Conservation (phyloP, 768 basidiomycete genomes). For the Termitomyces sp. region DNA sequence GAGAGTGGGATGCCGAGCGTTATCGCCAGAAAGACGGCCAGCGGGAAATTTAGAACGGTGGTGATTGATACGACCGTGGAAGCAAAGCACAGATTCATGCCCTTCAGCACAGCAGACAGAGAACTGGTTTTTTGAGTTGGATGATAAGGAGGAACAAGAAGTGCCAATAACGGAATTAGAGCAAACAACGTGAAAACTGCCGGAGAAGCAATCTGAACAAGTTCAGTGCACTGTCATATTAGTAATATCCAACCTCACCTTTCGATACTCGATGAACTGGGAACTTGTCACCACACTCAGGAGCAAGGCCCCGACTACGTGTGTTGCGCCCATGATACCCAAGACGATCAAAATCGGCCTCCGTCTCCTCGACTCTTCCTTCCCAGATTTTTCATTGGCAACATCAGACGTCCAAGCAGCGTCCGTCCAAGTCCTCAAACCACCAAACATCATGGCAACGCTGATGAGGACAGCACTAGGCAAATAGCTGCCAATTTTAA, state of each 20-base stretch:
- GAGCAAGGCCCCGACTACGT: conserved; percentile 44
- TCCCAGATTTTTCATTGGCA: conserved; percentile 12
- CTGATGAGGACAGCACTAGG: conserved; percentile 85
- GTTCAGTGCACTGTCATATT: background rate
- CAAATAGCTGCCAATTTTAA: conserved; percentile 88
- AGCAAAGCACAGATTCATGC: conserved; percentile 75
- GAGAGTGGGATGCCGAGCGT: conserved; percentile 64
- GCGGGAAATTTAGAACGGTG: conserved; percentile 89
- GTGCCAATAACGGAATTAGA: conserved; percentile 25
- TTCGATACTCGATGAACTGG: conserved; percentile 34
- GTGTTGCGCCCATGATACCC: conserved; percentile 49
- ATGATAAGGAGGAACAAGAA: conserved; percentile 21
- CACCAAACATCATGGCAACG: conserved; percentile 80
- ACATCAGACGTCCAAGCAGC: conserved; percentile 46
- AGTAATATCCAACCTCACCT: conserved; percentile 27
- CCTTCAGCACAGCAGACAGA: conserved; percentile 50
- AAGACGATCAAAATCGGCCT: conserved; percentile 53
- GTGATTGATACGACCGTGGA: conserved; percentile 83
- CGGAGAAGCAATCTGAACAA: conserved; percentile 17
- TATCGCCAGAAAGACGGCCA: conserved; percentile 68
- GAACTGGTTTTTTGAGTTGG: conserved; percentile 27
- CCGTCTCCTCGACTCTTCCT: conserved; percentile 39
- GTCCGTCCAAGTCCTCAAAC: conserved; percentile 67
- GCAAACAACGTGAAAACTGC: conserved; percentile 24
- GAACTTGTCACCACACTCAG: conserved; percentile 44